A percentile compares a stretch with the other conserved stretches of the same genome.
phyloP scores from a whole-genome alignment of 208 protist species.

The Trypanosoma brucei region DNA sequence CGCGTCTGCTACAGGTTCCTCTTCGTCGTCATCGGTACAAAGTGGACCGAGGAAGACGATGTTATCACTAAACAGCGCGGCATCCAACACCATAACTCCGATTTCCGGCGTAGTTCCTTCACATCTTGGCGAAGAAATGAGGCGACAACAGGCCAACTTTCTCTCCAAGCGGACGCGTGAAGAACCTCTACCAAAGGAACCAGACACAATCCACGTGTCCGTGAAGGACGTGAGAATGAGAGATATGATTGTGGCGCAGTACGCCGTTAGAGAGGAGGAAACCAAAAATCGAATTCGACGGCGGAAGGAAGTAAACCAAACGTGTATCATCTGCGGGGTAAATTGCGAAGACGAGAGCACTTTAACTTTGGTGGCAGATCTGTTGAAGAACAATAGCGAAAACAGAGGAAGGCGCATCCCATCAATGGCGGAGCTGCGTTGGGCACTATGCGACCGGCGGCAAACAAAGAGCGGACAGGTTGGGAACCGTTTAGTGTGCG shows the following conservation, averaged over 20 bases:
- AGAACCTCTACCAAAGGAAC: conserved; percentile 28
- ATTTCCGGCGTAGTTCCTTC: conserved; percentile 48
- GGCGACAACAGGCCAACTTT: conserved; percentile 35
- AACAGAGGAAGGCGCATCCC: conserved; percentile 61
- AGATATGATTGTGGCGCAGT: conserved; percentile 52
- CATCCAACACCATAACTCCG: conserved; percentile 16
- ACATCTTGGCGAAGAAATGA: conserved; percentile 30
- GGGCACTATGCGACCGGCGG: conserved; percentile 48
- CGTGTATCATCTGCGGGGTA: conserved; percentile 71
- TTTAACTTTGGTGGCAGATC: conserved; percentile 43
- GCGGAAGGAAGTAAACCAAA: conserved; percentile 42
- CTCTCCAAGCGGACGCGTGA: conserved; percentile 17
- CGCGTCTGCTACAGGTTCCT: conserved; percentile 19
- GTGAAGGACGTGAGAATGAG: conserved; percentile 43
- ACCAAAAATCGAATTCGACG: conserved; percentile 68
- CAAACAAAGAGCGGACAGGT: conserved; percentile 10
- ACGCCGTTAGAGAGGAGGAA: conserved; percentile 49
- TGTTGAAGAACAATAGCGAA: conserved; percentile 47
- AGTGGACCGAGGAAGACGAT: conserved; percentile 46
- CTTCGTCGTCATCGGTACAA: conserved; percentile 44
- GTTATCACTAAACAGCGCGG: conserved; percentile 34
- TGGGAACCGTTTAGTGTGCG: conserved; percentile 44
- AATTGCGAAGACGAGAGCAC: conserved; percentile 44
- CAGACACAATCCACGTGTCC: conserved; percentile 30
- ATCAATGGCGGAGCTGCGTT: conserved; percentile 41